Evolutionary conservation across 805 yeast species (phyloP).

Genomic region (Candida oleophila): DNA sequence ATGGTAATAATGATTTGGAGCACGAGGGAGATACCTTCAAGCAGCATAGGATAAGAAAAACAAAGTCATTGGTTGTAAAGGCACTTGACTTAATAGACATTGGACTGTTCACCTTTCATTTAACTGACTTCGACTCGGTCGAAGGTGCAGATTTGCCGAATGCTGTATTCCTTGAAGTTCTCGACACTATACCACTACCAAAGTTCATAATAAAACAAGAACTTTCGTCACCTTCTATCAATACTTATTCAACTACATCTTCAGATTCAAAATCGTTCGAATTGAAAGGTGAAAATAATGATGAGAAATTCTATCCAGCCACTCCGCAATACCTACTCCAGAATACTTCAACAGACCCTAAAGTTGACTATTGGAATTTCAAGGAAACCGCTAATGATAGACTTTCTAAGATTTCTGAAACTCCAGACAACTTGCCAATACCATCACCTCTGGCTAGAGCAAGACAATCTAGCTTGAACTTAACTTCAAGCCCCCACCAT

Average conservation of each 20-base stretch:
- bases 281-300: constrained; percentile 38
- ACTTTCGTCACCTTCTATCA: constrained; percentile 30
- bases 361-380: constrained; percentile 56
- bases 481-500: constrained; percentile 7
- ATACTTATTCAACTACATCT: constrained; percentile 46
- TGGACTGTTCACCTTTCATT: constrained; percentile 43
- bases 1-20: constrained; percentile 11
- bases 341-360: constrained; percentile 30
- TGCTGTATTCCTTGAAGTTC: constrained; percentile 36
- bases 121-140: constrained; percentile 67
- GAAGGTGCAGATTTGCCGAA: constrained; percentile 60
- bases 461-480: not conserved
- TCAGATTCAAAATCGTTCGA: constrained; percentile 58
- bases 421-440: constrained; percentile 4
- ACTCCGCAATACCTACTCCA: constrained; percentile 70
- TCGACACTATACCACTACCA: constrained; percentile 28
- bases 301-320: constrained; percentile 49
- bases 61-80: constrained; percentile 23
- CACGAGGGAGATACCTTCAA: constrained; percentile 2
- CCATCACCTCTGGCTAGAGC: constrained; percentile 1
- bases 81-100: constrained; percentile 34
- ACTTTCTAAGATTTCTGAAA: constrained; percentile 15
- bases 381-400: constrained; percentile 35
- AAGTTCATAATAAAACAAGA: constrained; percentile 37
- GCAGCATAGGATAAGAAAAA: constrained; percentile 7